Base-by-base conservation (phyloP, 768 basidiomycete species). In the Russula lepida region DNA sequence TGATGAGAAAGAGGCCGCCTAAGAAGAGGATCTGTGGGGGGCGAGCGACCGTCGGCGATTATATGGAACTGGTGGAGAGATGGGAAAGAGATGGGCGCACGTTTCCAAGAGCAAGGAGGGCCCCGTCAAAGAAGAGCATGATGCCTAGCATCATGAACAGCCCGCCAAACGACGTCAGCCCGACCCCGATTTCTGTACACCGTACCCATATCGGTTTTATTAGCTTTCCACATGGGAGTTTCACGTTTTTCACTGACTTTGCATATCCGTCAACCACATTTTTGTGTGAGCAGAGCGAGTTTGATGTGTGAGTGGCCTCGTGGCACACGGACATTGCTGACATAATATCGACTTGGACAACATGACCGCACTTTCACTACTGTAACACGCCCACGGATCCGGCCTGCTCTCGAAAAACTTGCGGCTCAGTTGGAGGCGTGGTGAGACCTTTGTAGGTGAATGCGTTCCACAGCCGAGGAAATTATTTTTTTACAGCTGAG, bases 111-210 rank as follows among this genome's bases (percentile, higher is more conserved):
- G 97, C 95, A 44, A 98, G 80, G 27, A 99, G 79, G 9, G 93
- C 90, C 53, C 92, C 92, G 75, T 99, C 97, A 66, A 99, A 98
- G 77, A 99, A 87, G 66, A 98, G 83, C 79, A 98, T 83, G 46
- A 99, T 86, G 28, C 97, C 97, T 41, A 99, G 80, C 69, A 98
- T 79, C 89, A 98, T 95, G 79, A 99, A 99, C 62, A 95, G 78
- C 41, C 81, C 86, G 56, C 97, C 97, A 68, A 97, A 97, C 19
- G 94, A 90, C 47, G 95, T 98, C 66, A 98, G 84, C 53, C 92
- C 95, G 60, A 98, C 95, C 67, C 95, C 93, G 68, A 97, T 95
- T 79, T 95, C 92, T 95, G 72, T 59, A 60, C 41, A 17, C 41
- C 27, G 49, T 47, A 13, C 56, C 35, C 27, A 27, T 25, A 49